Evolutionary conservation across 495 filamentous ascomycete species (phyloP), one percentile per base, ranked within the genome.

Genomic region (Penicillium robsamsonii): DNA sequence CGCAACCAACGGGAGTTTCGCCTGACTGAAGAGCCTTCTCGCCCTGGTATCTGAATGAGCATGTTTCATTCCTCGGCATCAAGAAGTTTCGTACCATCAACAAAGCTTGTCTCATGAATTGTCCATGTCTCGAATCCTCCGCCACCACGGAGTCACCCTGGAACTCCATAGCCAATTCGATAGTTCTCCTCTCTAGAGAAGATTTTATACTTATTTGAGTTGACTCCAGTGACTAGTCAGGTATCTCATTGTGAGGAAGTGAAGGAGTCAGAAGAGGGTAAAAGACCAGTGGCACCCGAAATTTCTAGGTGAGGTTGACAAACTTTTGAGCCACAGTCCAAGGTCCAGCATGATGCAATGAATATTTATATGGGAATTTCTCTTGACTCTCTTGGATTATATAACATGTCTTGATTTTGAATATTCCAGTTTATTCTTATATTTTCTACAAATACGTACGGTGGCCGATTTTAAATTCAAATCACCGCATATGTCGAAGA

Each of bases 1-100:
- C 91, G 75, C 95, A 97, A 49, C 94, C 95, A 15, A 98, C 95
- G 6, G 94, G 95, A 2, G 95, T 96, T 75, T 98, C 94, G 57
- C 91, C 87, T 40, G 77, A 86, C 25, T 72, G 62, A n/a, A 97
- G 83, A 15, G 94, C 94, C 51, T 86, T 79, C 59, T 89, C 83
- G 42, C 90, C 92, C 88, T 95, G 45, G 18, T 29, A 40, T 31
- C 35, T 40, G 12, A 25, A 58, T 68, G 41, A 61, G 55, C 38
- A 20, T 43, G 33, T 24, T 18, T 54, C 25, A 20, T n/a, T 13
- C 30, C 18, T 12, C 7, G 22, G 25, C 31, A 41, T 24, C 37
- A 25, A 20, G 7, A 29, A 47, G 15, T 17, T 17, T 22, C 70
- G 57, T 76, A 87, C 87, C 85, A 90, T 87, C 59, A 76, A 66